Evolutionary conservation across 192 early-diverging fungal species (phyloP).

Genomic region (Coemansia sp.): DNA sequence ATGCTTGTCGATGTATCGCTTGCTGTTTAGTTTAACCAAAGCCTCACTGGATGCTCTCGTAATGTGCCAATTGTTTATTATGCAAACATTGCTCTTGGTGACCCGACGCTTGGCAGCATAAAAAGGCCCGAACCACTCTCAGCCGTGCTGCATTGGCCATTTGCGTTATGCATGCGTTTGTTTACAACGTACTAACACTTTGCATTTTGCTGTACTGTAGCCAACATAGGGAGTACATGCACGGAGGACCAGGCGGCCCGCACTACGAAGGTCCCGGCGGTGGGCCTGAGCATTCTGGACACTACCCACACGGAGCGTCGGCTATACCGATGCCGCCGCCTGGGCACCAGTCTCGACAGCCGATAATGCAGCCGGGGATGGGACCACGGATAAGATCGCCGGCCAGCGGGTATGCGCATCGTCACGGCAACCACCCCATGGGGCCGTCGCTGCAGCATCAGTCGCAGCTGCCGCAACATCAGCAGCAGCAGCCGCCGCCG

Average conservation of each 20-base stretch:
- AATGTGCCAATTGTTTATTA: conserved; percentile 3
- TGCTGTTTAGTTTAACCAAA: neutral
- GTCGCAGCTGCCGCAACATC: neutral
- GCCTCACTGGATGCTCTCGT: neutral
- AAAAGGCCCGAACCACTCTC: neutral
- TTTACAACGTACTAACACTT: neutral
- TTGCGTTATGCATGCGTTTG: neutral
- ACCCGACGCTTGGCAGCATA: neutral
- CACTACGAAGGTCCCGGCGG: conserved; percentile 6
- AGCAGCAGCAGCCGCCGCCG: neutral
- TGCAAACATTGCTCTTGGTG: neutral
- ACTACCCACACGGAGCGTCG: conserved; percentile 9
- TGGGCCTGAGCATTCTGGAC: conserved; percentile 1
- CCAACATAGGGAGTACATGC: conserved; percentile 13
- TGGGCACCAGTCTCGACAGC: conserved; percentile 11
- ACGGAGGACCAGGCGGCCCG: conserved; percentile 4
- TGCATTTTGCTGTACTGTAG: neutral
- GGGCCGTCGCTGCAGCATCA: conserved; percentile 12
- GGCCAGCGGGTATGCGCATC: conserved; percentile 1
- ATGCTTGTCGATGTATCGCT: neutral
- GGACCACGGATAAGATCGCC: conserved; percentile 8
- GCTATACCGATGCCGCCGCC: conserved; percentile 33
- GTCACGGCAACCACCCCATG: conserved; percentile 11
- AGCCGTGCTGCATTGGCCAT: neutral
- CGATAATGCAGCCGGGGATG: conserved; percentile 6